Percentiles rank a stretch among this genome's conserved stretches.
These are phyloP conservation scores for Hydrangea macrophylla DNA, from an alignment of 148 eudicot genomes.

Conservation along the genomic window DNA sequence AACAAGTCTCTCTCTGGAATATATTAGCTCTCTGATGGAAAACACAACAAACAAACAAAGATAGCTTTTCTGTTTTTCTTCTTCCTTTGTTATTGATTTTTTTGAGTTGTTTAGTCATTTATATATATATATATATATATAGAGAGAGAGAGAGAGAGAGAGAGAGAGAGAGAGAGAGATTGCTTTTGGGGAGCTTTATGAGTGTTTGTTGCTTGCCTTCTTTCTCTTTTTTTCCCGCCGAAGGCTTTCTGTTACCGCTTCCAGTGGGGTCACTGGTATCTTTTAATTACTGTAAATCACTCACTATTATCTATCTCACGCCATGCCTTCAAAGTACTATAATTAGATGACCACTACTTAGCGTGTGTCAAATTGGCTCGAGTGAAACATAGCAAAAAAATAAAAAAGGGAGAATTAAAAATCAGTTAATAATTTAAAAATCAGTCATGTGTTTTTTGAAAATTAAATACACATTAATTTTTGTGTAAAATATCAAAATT, in stretches of 20 bases:
- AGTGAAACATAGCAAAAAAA: no score
- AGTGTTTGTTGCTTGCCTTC: slow-evolving; percentile 13
- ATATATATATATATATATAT: neutral
- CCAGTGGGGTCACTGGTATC: neutral
- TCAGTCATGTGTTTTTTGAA: no score
- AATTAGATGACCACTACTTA: neutral
- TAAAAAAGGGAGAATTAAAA: no score
- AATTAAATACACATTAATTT: no score
- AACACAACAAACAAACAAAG: neutral
- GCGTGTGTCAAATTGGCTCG: neutral
- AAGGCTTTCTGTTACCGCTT: slow-evolving; percentile 2
- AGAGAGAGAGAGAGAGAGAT: slow-evolving; percentile 7
- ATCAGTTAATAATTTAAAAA: no score
- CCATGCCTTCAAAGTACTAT: no score
- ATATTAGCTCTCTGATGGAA: no score
- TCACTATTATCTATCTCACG: neutral
- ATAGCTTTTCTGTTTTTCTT: neutral
- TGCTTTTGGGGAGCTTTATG: neutral
- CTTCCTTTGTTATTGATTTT: neutral
- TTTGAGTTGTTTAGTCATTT: neutral
- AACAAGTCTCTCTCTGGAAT: no score
- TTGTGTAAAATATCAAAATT: no score
- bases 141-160: neutral
- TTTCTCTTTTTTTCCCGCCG: slow-evolving; percentile 10
- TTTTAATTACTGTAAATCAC: neutral